Evolutionary conservation across 345 rosid genomes (phyloP).

Genomic region (Aegle marmelos): DNA sequence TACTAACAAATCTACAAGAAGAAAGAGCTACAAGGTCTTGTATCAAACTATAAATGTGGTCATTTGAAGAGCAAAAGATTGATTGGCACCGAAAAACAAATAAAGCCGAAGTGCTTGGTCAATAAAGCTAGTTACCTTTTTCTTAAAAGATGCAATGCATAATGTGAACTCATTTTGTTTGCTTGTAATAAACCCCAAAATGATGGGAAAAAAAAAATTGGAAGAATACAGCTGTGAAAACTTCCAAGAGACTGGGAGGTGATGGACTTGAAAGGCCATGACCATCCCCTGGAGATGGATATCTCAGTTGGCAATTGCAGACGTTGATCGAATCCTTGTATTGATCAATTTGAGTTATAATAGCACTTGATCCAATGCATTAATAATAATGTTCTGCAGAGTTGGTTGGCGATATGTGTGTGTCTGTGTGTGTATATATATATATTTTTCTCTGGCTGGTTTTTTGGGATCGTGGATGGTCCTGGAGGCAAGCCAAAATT

Average conservation of each 20-base stretch:
- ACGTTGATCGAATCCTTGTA: neutral
- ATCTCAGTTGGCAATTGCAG: slow-evolving; percentile 12
- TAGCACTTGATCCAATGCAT: slow-evolving; percentile 18
- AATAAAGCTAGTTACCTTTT: neutral
- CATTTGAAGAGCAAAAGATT: neutral
- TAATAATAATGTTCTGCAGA: slow-evolving; percentile 4
- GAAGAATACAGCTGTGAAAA: neutral
- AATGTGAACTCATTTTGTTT: neutral
- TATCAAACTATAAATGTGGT: neutral
- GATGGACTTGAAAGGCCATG: neutral
- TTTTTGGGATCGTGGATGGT: neutral
- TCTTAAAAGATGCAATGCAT: neutral
- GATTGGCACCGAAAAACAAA: neutral
- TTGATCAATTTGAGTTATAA: neutral
- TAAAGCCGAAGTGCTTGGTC: neutral
- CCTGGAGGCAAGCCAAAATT: neutral
- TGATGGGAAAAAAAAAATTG: neutral
- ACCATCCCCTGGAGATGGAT: neutral
- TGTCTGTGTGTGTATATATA: neutral
- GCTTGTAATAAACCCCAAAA: neutral
- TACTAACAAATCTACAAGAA: too few relatives aligned
- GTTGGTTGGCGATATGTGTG: neutral
- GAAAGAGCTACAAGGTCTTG: neutral
- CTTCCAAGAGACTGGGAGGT: slow-evolving; percentile 13
- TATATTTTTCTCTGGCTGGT: neutral